Evolutionary conservation across 345 rosid genomes (phyloP).

Genomic region (Brassica juncea): DNA sequence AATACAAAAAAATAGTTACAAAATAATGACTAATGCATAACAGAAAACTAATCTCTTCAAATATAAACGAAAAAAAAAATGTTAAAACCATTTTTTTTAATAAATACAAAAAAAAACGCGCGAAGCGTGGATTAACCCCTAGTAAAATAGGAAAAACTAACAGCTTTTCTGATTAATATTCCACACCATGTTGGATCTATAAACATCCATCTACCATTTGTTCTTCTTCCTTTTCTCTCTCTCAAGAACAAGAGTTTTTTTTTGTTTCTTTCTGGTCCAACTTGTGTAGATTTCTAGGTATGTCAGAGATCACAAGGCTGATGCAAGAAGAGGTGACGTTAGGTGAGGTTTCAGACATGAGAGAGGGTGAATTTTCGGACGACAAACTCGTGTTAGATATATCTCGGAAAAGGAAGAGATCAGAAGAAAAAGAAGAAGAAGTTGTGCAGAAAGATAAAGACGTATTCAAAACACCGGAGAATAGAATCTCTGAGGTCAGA

Average conservation of each 20-base stretch:
- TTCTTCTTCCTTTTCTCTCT: background rate
- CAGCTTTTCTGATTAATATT: background rate
- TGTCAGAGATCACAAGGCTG: conserved; percentile 16
- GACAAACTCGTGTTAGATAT: background rate
- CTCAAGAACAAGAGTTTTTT: conserved; percentile 4
- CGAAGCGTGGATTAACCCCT: background rate
- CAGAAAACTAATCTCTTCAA: background rate
- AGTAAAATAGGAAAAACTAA: too few relatives aligned
- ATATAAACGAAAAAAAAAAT: background rate
- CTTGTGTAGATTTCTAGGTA: conserved; percentile 3
- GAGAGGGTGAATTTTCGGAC: conserved; percentile 13
- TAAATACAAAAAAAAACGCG: too few relatives aligned
- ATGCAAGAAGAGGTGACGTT: conserved; percentile 18
- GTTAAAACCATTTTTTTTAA: too few relatives aligned
- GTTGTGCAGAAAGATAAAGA: conserved; percentile 21
- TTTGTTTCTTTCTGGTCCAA: background rate
- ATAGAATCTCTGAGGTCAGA: conserved; percentile 31
- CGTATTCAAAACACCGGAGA: conserved; percentile 37
- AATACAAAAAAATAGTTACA: background rate
- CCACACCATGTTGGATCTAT: background rate
- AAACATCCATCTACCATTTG: conserved; percentile 23
- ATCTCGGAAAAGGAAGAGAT: conserved; percentile 36
- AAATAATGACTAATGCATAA: background rate
- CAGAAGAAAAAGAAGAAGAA: conserved; percentile 16
- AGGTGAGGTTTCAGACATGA: background rate